Evolutionary conservation across 164 flowering plant genomes (phyloP).

Genomic region (Macadamia tetraphylla): DNA sequence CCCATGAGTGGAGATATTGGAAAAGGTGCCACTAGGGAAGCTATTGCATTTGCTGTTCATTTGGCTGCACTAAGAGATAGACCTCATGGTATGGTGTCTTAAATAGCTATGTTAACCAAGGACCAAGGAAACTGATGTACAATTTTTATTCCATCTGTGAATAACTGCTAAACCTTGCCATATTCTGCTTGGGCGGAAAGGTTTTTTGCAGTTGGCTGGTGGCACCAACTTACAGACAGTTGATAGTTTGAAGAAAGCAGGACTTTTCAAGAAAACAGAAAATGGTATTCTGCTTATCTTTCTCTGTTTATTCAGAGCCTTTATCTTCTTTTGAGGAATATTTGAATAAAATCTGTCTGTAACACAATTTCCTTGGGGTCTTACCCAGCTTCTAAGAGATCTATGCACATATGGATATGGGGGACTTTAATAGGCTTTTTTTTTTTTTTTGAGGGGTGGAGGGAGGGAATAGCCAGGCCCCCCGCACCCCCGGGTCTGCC

Average conservation of each 20-base stretch:
- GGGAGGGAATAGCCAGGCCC: no score
- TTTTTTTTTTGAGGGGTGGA: no score
- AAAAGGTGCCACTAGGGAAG: constrained; percentile 73
- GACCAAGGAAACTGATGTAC: background rate
- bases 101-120: background rate
- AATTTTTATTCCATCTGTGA: background rate
- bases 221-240: constrained; percentile 84
- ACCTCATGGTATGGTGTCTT: constrained; percentile 48
- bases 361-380: background rate
- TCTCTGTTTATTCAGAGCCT: background rate
- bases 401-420: background rate
- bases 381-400: background rate
- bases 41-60: constrained; percentile 58
- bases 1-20: constrained; percentile 98
- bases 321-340: background rate
- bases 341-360: background rate
- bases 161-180: background rate
- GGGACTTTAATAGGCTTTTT: no score
- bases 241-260: constrained; percentile 47
- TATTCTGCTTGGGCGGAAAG: constrained; percentile 23
- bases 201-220: constrained; percentile 88
- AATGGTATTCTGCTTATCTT: constrained; percentile 18
- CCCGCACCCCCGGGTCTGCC: no score
- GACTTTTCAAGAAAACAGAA: constrained; percentile 43
- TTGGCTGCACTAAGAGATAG: constrained; percentile 44